Evolutionary conservation across 495 filamentous ascomycete genomes (phyloP), one percentile per base, ranked within the genome.

Genomic region (Pseudotulostoma volvatum): DNA sequence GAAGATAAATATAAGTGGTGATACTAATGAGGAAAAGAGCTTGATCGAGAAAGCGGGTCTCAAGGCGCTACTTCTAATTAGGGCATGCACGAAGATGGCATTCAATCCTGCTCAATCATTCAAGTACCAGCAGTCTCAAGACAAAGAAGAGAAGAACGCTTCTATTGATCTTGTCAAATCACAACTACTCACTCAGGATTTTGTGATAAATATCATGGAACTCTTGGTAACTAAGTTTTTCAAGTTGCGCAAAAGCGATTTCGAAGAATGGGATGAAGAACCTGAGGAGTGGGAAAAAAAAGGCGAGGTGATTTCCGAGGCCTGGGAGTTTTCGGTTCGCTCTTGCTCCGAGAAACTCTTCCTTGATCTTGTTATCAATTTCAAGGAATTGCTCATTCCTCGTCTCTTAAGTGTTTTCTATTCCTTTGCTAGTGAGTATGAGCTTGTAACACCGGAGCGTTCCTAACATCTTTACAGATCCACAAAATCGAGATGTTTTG

Each of bases 321-420:
- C 77, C 4, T 92, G 77, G 71, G 83, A 94, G 47, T 92, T 85
- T 60, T 74, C 85, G 18, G 74, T 96, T 31, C 75, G 85, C 5
- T 80, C 84, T 0, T 97, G 90, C 50, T 78, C 86, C 0, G 87
- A 96, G 57, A 92, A 86, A 55, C 67, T 97, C 11, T 93, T 95
- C 54, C 67, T 96, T 47, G 90, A 95, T 46, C 68, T 97, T 1
- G 70, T 93, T 17, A 81, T 80, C 28, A 77, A 93, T 53, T 86
- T 81, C 66, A 92, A 84, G 53, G 66, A 76, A 15, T 57, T 90
- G 14, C 66, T 93, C 2, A 68, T 82, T 18, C 67, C 73, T 25
- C 84, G 84, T 1, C 62, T 97, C 7, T 55, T 94, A 41, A 66
- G 66, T 8, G 85, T 93, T 36, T 93, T 93, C 54, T 61, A 75